These are phyloP conservation scores for Nicotiana knightiana DNA, from an alignment of 257 asterid species.

Conservation along the genomic window DNA sequence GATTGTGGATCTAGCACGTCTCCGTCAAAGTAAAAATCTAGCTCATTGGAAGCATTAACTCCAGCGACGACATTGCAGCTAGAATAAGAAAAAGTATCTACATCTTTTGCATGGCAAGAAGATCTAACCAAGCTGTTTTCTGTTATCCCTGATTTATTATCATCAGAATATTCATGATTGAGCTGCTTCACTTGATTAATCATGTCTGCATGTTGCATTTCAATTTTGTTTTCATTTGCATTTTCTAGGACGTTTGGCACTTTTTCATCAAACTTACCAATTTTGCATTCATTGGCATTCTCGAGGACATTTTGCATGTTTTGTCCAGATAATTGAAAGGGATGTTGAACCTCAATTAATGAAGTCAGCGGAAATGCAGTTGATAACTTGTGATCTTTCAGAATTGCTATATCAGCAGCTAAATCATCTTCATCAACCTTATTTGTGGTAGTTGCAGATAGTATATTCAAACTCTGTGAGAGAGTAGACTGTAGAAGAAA, in stretches of 20 bases:
- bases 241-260: slow-evolving; percentile 17
- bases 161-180: slow-evolving; percentile 30
- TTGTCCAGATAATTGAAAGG: slow-evolving; percentile 20
- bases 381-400: slow-evolving; percentile 23
- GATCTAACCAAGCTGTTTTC: slow-evolving; percentile 20
- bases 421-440: slow-evolving; percentile 26
- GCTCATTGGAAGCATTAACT: slow-evolving; percentile 22
- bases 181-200: slow-evolving; percentile 25
- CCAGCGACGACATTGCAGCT: slow-evolving; percentile 14
- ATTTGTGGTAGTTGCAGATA: slow-evolving; percentile 19
- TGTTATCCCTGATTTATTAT: slow-evolving; percentile 21
- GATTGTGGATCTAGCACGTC: slow-evolving; percentile 19
- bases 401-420: slow-evolving; percentile 12
- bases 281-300: slow-evolving; percentile 23
- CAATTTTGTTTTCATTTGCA: slow-evolving; percentile 23
- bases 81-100: slow-evolving; percentile 25
- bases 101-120: slow-evolving; percentile 31
- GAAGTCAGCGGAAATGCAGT: slow-evolving; percentile 30
- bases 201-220: slow-evolving; percentile 23
- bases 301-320: background rate
- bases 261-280: slow-evolving; percentile 9
- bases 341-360: slow-evolving; percentile 31
- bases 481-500: slow-evolving; percentile 10
- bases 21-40: slow-evolving; percentile 27
- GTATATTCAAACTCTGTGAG: slow-evolving; percentile 29